Conservation (phyloP, 176 grass and related monocot species). For the sorghum (Sorghum bicolor) region DNA sequence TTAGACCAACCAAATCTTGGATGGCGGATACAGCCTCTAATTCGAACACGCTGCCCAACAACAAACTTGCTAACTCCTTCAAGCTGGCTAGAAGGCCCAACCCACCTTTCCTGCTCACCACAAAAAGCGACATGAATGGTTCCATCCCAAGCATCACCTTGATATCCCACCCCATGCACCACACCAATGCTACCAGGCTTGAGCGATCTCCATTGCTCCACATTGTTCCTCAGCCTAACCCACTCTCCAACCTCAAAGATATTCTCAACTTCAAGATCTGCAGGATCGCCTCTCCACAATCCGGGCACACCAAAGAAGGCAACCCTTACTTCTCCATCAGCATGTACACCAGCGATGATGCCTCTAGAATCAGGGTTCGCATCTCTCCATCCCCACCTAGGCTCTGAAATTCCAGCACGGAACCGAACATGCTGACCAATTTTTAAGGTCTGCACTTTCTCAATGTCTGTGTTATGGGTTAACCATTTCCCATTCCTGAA, state of each 20-base stretch:
- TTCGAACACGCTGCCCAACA: slow-evolving; percentile 83
- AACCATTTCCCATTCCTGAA: slow-evolving; percentile 96
- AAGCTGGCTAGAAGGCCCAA: slow-evolving; percentile 68
- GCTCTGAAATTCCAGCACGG: slow-evolving; percentile 72
- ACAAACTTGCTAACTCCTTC: slow-evolving; percentile 59
- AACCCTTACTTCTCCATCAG: slow-evolving; percentile 92
- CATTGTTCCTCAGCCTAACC: slow-evolving; percentile 69
- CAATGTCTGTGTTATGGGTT: slow-evolving; percentile 88
- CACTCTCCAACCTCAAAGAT: slow-evolving; percentile 82
- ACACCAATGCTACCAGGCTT: slow-evolving; percentile 85
- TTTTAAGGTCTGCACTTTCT: slow-evolving; percentile 83
- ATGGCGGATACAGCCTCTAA: slow-evolving; percentile 67
- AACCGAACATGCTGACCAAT: slow-evolving; percentile 83
- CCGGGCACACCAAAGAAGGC: slow-evolving; percentile 73
- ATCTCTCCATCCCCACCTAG: slow-evolving; percentile 98
- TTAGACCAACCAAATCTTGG: slow-evolving; percentile 98
- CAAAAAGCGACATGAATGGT: slow-evolving; percentile 93
- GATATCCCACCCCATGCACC: slow-evolving; percentile 90
- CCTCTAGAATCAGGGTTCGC: slow-evolving; percentile 88
- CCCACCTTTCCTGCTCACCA: slow-evolving; percentile 93
- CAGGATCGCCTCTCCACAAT: slow-evolving; percentile 88
- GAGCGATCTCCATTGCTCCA: slow-evolving; percentile 73
- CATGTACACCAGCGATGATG: slow-evolving; percentile 85
- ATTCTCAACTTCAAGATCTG: slow-evolving; percentile 86
- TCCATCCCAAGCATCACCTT: slow-evolving; percentile 77